Base-by-base conservation (phyloP, 1,284 basidiomycete species). In the Mycena citricolor region DNA sequence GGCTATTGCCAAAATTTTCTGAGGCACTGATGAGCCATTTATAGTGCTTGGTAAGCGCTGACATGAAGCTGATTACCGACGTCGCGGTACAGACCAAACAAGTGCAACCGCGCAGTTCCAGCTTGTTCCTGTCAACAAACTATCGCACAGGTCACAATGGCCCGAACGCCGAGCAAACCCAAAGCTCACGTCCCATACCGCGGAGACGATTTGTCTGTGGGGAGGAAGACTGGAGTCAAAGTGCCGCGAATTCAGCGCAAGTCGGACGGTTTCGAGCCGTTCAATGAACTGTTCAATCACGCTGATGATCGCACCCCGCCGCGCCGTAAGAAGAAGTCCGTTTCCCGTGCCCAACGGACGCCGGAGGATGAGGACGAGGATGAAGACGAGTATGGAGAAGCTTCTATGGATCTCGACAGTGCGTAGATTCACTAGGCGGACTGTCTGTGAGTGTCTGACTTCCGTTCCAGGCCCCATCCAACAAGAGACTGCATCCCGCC, bases 241-340 rank as follows among this genome's bases (percentile, higher is more conserved):
- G 78, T 89, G 13, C 72, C 65, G 21, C 76, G 81, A 60, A 79
- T 90, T 37, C 78, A 82, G 39, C 77, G 79, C 51, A 82, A 81
- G 54, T 83, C 83, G 12, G 87, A 92, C 59, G 94, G 91, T 8
- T 90, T 90, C 61, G 91, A 94, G 63, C 82, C 82, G 10, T 86
- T 90, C 57, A 80, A 83, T 44, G 77, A 82, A 54, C 72, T 92
- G 57, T 79, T 94, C 52, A 69, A 74, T 36, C 81, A 86, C 56
- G 83, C 77, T 0, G 83, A 88, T 63, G 70, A 70, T 41, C 69
- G 74, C n/a, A 73, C 80, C 4, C 81, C 82, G 22, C 48, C 49
- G 28, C 47, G 40, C 5, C 39, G 32, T 31, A 32, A 45, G 32
- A 46, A 38, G 44, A 49, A 45, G 26, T 4, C 77, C 76, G n/a